Evolutionary conservation across 2,329 filamentous ascomycete genomes (phyloP).

Genomic region (Monosporascus cannonballus): DNA sequence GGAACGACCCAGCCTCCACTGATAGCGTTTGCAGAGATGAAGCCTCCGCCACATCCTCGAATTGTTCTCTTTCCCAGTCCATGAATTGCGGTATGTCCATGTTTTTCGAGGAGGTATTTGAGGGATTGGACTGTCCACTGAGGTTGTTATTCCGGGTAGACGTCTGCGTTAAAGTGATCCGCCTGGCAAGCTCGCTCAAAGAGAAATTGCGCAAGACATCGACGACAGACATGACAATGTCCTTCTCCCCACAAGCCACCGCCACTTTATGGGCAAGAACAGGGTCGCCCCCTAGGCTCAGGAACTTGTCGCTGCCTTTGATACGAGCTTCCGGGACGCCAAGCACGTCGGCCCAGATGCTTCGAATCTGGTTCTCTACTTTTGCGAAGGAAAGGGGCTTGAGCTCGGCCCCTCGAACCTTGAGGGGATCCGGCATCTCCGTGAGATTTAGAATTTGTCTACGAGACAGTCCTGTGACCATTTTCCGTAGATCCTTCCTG

Average conservation of each 20-base stretch:
- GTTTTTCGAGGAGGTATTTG: conserved; percentile 33
- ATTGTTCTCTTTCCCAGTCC: conserved; percentile 32
- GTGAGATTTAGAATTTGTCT: conserved; percentile 38
- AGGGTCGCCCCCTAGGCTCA: conserved; percentile 40
- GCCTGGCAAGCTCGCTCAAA: conserved; percentile 39
- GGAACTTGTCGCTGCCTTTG: conserved; percentile 36
- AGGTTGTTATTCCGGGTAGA: conserved; percentile 6
- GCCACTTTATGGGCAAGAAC: conserved; percentile 39
- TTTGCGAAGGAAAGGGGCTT: conserved; percentile 43
- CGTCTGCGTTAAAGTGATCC: conserved; percentile 18
- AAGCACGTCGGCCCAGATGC: conserved; percentile 41
- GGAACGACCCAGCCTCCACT: conserved; percentile 42
- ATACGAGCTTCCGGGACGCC: conserved; percentile 33
- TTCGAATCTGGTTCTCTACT: conserved; percentile 40
- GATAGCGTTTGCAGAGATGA: conserved; percentile 40
- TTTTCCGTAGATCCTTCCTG: conserved; percentile 39
- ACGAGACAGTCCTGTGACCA: conserved; percentile 35
- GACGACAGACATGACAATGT: conserved; percentile 34
- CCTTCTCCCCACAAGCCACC: conserved; percentile 36
- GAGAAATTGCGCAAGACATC: conserved; percentile 36
- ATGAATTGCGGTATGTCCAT: conserved; percentile 36
- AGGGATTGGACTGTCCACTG: conserved; percentile 4
- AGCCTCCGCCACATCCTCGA: conserved; percentile 43
- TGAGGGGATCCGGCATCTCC: conserved; percentile 29
- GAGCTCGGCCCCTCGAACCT: conserved; percentile 28